Base-by-base conservation (phyloP, 257 asterid genomes). In the Petunia axillaris region DNA sequence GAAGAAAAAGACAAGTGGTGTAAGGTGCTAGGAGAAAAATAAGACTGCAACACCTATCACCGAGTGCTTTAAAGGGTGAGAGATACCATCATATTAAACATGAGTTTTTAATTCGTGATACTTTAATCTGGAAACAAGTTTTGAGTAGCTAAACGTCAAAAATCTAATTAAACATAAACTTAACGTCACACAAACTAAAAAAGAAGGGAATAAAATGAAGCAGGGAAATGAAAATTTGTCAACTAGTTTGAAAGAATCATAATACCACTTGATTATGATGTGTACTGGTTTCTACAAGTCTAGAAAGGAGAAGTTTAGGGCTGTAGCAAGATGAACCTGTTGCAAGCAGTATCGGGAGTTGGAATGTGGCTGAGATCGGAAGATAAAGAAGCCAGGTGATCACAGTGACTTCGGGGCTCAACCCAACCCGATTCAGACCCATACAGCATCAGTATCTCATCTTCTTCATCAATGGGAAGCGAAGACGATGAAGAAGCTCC, bases 391-490 rank as follows among this genome's bases (percentile, higher is more conserved):
- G 3, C 83, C 52, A 95, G 87, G 84, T 95, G 98, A 79, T 93
- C 97, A 85, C 99, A 95, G 89, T 85, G 93, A 63, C 94, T 90
- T 78, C 90, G 89, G 80, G 98, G 92, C 86, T 95, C 97, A 68
- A 95, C 97, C 97, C 97, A 93, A 8, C 97, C 99, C 55, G 95
- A 84, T 43, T 86, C 96, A 2, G 87, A 90, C 9, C 97, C 97
- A 79, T 90, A 83, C n/a, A 91, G 52, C 50, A 73, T 48, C 79
- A 85, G 78, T 5, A 82, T 83, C n/a, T 86, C 87, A 58, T 85
- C 93, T 52, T 84, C 87, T 58, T 77, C 90, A 62, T 66, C 81
- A 16, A 53, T 13, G 60, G 78, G 76, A 37, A 81, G 25, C 41
- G 88, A 55, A 10, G 92, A 83, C 8, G 91, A 94, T 2, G 94